Percentiles rank a stretch among this genome's conserved stretches.
phyloP scores from a whole-genome alignment of 2,329 filamentous ascomycete genomes.

The Paradendryphiella salina region DNA sequence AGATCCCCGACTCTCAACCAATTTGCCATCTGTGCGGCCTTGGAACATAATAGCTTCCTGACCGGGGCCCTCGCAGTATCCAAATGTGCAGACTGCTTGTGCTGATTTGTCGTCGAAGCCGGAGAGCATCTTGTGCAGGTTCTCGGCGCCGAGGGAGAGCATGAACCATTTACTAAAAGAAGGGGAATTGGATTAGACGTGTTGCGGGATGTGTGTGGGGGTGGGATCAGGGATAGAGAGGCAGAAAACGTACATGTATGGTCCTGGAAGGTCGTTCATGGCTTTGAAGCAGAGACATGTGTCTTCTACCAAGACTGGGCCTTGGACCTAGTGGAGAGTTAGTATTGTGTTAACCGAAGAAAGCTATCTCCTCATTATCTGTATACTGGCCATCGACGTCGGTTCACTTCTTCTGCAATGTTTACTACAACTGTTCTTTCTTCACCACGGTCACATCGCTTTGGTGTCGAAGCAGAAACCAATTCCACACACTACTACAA shows the following conservation, averaged over 20 bases:
- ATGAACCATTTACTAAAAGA: constrained; percentile 89
- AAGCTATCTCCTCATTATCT: not conserved
- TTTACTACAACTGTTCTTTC: not conserved
- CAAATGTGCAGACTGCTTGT: constrained; percentile 94
- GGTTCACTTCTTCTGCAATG: not conserved
- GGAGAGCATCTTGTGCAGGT: constrained; percentile 86
- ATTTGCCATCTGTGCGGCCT: constrained; percentile 80
- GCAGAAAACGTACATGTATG: constrained; percentile 77
- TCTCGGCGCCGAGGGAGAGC: constrained; percentile 75
- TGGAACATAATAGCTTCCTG: constrained; percentile 87
- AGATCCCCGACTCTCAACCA: constrained; percentile 82
- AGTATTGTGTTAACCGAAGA: not conserved
- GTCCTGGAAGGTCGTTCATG: constrained; percentile 85
- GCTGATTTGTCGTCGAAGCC: constrained; percentile 90
- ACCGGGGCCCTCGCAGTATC: constrained; percentile 83
- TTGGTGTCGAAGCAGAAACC: not conserved
- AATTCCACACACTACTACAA: not conserved
- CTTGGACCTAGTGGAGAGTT: constrained; percentile 62
- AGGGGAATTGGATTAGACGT: not conserved
- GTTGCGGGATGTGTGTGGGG: too few species aligned
- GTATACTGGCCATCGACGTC: too few species aligned
- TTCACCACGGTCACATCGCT: not conserved
- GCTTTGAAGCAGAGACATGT: constrained; percentile 93
- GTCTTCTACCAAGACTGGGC: constrained; percentile 93
- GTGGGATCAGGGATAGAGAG: not conserved